These are phyloP conservation scores for Dryas drummondii DNA, from an alignment of 306 rosid species.

Conservation along the genomic window DNA sequence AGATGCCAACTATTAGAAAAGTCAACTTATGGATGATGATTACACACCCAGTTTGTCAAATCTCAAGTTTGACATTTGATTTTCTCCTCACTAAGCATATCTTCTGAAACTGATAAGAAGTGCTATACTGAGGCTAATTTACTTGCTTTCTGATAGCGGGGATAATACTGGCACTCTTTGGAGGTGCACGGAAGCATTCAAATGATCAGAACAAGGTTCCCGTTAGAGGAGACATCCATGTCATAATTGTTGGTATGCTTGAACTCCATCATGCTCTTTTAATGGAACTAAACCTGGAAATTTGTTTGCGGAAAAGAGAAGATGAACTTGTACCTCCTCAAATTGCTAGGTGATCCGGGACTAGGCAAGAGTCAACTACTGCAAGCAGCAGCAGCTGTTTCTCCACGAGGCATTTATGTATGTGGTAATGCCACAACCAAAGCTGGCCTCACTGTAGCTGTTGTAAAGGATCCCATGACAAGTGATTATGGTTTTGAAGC, in stretches of 20 bases:
- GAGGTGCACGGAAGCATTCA: conserved; percentile 83
- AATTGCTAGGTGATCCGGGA: conserved; percentile 85
- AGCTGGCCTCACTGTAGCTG: conserved; percentile 95
- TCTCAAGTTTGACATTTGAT: conserved; percentile 8
- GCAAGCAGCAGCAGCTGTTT: conserved; percentile 92
- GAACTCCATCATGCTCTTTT: conserved; percentile 31
- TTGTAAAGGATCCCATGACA: conserved; percentile 86
- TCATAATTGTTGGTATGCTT: conserved; percentile 81
- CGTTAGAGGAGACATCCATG: conserved; percentile 96
- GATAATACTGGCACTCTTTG: conserved; percentile 79
- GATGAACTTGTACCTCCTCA: conserved; percentile 20
- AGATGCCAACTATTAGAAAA: not conserved
- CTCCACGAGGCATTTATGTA: conserved; percentile 92
- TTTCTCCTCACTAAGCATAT: not conserved
- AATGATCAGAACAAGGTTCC: conserved; percentile 93
- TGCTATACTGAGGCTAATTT: conserved; percentile 7
- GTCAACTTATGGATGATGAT: not conserved
- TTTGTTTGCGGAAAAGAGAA: conserved; percentile 23
- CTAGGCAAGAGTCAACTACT: conserved; percentile 91
- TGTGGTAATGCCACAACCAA: conserved; percentile 94
- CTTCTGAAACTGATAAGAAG: conserved; percentile 16
- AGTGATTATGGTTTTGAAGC: conserved; percentile 94
- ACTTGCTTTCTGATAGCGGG: conserved; percentile 56
- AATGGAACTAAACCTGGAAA: conserved; percentile 23
- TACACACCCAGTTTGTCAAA: conserved; percentile 9